A percentile compares a stretch with the other conserved stretches of the same genome.
phyloP scores from a whole-genome alignment of 768 basidiomycete species.

The Mycena leptocephala region DNA sequence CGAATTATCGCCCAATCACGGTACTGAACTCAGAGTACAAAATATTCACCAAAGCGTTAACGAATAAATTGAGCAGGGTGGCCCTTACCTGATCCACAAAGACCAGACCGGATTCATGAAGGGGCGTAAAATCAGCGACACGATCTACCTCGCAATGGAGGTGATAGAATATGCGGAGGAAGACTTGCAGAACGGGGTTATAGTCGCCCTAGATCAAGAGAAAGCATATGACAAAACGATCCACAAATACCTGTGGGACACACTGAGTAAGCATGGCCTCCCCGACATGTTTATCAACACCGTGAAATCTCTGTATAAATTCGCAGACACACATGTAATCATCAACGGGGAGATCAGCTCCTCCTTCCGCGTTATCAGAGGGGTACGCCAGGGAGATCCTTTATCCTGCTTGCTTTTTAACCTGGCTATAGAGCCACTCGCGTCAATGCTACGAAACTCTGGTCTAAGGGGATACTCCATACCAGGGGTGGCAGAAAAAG shows the following conservation, averaged over 20 bases:
- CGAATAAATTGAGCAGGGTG: slow-evolving; percentile 11
- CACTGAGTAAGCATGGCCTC: background rate
- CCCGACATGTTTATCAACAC: slow-evolving; percentile 29
- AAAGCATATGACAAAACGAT: too few relatives aligned
- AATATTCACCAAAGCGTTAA: slow-evolving; percentile 24
- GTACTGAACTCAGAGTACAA: slow-evolving; percentile 6
- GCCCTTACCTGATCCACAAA: background rate
- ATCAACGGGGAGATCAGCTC: slow-evolving; percentile 42
- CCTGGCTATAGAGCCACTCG: slow-evolving; percentile 27
- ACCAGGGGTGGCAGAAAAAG: slow-evolving; percentile 1
- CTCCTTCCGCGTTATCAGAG: slow-evolving; percentile 37
- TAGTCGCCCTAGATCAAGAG: too few relatives aligned
- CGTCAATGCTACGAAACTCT: slow-evolving; percentile 30
- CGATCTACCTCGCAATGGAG: slow-evolving; percentile 29
- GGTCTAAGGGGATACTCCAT: slow-evolving; percentile 33
- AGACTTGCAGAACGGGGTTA: background rate
- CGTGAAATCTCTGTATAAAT: slow-evolving; percentile 36
- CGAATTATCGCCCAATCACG: too few relatives aligned
- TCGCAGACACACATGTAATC: background rate
- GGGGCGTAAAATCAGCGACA: slow-evolving; percentile 36
- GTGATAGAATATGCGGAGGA: slow-evolving; percentile 25
- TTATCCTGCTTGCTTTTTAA: background rate
- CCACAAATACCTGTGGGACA: background rate
- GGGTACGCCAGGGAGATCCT: slow-evolving; percentile 48
- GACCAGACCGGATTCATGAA: slow-evolving; percentile 46